phyloP scores from a whole-genome alignment of 139 green algal species.

The Chara braunii region DNA sequence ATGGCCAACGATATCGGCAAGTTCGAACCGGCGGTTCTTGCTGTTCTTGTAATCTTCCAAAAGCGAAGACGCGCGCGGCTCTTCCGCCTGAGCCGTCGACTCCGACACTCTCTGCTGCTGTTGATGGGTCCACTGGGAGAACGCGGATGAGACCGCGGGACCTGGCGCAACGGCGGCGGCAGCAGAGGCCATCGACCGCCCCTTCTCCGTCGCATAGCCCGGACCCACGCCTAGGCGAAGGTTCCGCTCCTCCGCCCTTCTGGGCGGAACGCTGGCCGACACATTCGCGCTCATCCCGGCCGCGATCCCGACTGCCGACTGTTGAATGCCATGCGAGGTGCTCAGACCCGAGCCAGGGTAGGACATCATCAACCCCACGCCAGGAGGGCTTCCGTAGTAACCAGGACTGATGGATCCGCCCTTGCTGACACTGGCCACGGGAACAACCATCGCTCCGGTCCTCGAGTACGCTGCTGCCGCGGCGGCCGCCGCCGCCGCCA shows the following conservation, averaged over 20 bases:
- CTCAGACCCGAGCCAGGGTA: not conserved
- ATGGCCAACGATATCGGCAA: conserved; percentile 34
- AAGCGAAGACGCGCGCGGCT: conserved; percentile 38
- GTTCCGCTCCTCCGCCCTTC: no score
- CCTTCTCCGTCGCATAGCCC: no score
- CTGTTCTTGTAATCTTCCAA: conserved; percentile 72
- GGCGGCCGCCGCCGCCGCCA: no score
- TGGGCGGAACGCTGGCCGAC: no score
- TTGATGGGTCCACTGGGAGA: no score
- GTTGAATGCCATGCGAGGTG: not conserved
- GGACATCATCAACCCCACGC: not conserved
- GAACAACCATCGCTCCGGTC: not conserved
- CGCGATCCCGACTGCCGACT: no score
- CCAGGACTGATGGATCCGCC: not conserved
- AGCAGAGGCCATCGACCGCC: no score
- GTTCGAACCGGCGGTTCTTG: conserved; percentile 52
- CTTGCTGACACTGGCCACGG: not conserved
- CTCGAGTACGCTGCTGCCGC: no score
- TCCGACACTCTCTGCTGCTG: not conserved
- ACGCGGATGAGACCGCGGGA: no score
- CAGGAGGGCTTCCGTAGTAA: conserved; percentile 25
- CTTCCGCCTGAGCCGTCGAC: not conserved
- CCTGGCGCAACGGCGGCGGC: no score
- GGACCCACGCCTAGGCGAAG: no score
- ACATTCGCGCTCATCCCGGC: no score